Conservation (phyloP, 2,329 filamentous ascomycete genomes). For the Botrytis elliptica region DNA sequence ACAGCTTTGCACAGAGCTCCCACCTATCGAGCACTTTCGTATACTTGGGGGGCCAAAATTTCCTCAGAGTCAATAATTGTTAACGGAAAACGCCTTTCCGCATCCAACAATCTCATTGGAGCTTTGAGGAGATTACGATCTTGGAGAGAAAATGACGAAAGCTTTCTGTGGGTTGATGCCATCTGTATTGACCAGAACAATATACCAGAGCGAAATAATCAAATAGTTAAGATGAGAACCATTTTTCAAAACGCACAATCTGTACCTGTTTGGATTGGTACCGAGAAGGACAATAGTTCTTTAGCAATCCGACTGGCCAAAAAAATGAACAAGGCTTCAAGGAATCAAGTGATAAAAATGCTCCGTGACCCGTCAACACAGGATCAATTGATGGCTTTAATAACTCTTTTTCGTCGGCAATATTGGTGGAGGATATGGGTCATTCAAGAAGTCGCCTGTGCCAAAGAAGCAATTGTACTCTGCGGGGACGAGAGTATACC, state of each 20-base stretch:
- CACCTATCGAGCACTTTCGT: slow-evolving; percentile 33
- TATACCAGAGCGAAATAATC: slow-evolving; percentile 29
- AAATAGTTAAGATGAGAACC: slow-evolving; percentile 31
- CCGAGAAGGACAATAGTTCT: slow-evolving; percentile 21
- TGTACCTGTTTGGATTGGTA: slow-evolving; percentile 32
- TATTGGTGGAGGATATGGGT: slow-evolving; percentile 47
- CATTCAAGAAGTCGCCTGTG: slow-evolving; percentile 45
- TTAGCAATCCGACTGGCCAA: slow-evolving; percentile 27
- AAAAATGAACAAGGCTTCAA: slow-evolving; percentile 24
- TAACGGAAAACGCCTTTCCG: slow-evolving; percentile 20
- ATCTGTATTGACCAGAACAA: slow-evolving; percentile 34
- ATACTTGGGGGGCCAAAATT: slow-evolving; percentile 29
- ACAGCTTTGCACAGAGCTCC: slow-evolving; percentile 28
- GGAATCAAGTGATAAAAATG: slow-evolving; percentile 23
- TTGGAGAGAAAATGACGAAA: slow-evolving; percentile 16
- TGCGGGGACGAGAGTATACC: slow-evolving; percentile 41
- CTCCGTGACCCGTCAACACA: slow-evolving; percentile 22
- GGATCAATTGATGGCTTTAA: slow-evolving; percentile 36
- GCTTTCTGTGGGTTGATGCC: slow-evolving; percentile 34
- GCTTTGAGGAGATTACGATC: slow-evolving; percentile 30
- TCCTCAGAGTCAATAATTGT: slow-evolving; percentile 23
- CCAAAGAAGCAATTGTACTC: slow-evolving; percentile 39
- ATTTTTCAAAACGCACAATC: slow-evolving; percentile 32
- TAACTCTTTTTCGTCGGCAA: slow-evolving; percentile 41
- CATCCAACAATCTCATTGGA: slow-evolving; percentile 29